Evolutionary conservation across 345 rosid species (phyloP).

Genomic region (Euphorbia peplus): DNA sequence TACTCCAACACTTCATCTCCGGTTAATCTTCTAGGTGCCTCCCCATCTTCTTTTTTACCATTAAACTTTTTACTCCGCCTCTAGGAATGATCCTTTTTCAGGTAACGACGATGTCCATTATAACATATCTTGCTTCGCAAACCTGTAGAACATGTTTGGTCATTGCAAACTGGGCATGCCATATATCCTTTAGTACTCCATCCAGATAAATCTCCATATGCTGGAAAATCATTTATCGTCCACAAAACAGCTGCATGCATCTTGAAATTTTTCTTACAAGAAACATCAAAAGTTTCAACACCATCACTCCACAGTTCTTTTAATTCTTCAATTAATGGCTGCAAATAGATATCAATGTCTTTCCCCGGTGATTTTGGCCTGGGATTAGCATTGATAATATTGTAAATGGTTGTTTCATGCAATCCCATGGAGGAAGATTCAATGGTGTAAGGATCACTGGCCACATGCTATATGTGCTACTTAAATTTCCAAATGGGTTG

Average conservation of each 20-base stretch:
- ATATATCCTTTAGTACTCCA: slow-evolving; percentile 4
- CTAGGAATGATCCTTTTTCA: background rate
- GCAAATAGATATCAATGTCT: too few species aligned
- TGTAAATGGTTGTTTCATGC: too few species aligned
- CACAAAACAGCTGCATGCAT: background rate
- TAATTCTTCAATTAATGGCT: slow-evolving; percentile 1
- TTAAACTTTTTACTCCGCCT: background rate
- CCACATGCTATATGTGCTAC: too few species aligned
- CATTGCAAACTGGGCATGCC: too few species aligned
- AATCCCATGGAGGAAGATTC: too few species aligned
- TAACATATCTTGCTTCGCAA: background rate
- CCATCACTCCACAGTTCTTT: background rate
- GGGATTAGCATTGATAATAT: too few species aligned
- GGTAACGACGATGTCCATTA: background rate
- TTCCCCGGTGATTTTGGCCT: too few species aligned
- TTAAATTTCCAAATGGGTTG: too few species aligned
- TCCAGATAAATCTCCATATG: too few species aligned
- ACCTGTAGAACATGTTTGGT: background rate
- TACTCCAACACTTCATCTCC: background rate
- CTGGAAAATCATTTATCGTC: background rate
- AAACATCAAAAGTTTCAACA: background rate
- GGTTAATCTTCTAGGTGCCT: background rate
- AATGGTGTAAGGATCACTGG: too few species aligned
- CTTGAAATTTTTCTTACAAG: background rate
- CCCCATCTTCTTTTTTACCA: background rate